These are phyloP conservation scores for Cucumis sativus DNA, from an alignment of 306 rosid species.

Conservation along the genomic window DNA sequence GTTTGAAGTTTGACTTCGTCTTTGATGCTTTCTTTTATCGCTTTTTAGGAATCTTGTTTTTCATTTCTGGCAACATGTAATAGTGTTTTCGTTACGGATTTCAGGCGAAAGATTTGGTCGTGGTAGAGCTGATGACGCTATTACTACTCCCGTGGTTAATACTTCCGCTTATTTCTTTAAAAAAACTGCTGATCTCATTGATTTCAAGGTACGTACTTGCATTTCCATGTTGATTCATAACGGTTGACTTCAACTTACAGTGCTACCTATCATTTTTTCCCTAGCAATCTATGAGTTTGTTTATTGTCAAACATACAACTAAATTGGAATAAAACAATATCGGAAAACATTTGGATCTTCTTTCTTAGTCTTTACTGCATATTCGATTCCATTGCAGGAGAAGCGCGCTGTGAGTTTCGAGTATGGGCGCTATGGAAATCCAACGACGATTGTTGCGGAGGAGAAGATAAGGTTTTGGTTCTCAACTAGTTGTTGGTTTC, in stretches of 20 bases:
- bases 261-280: neutral
- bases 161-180: slow-evolving; percentile 74
- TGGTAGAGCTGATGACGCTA: slow-evolving; percentile 71
- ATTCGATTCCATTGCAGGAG: slow-evolving; percentile 39
- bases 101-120: slow-evolving; percentile 87
- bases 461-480: slow-evolving; percentile 76
- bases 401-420: slow-evolving; percentile 69
- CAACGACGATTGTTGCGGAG: slow-evolving; percentile 77
- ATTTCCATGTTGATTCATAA: neutral
- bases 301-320: neutral
- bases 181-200: slow-evolving; percentile 68
- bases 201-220: slow-evolving; percentile 55
- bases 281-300: neutral
- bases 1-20: neutral
- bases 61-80: slow-evolving; percentile 5
- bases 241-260: neutral
- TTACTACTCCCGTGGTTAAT: slow-evolving; percentile 87
- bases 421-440: slow-evolving; percentile 95
- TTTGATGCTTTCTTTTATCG: neutral
- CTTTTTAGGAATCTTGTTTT: neutral
- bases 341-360: neutral
- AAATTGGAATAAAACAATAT: neutral
- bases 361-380: neutral
- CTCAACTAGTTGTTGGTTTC: neutral
- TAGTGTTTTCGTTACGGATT: slow-evolving; percentile 1